Percentiles rank a stretch among this genome's conserved stretches.
Evolutionary conservation across 208 protist genomes (phyloP).

Genomic region (Wallacemonas rigidus): DNA sequence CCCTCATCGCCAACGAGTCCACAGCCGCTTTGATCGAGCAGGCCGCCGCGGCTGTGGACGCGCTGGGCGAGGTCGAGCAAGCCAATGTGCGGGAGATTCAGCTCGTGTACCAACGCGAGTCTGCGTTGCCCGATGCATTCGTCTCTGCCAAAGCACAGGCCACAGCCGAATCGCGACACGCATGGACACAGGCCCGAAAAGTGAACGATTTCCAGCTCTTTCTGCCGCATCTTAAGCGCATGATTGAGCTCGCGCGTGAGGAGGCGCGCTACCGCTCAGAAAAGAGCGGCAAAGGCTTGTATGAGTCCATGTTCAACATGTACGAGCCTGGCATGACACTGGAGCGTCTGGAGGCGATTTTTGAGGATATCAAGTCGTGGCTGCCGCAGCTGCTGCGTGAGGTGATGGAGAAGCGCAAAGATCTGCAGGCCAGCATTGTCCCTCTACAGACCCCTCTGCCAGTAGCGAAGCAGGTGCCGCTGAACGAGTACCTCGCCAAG

Average conservation of each 20-base stretch:
- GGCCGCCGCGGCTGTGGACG: conserved; percentile 10
- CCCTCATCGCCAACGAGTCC: conserved; percentile 28
- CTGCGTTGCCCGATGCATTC: conserved; percentile 30
- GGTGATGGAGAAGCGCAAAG: conserved; percentile 37
- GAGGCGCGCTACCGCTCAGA: conserved; percentile 31
- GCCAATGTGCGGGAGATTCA: conserved; percentile 51
- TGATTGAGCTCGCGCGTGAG: conserved; percentile 39
- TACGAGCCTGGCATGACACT: conserved; percentile 65
- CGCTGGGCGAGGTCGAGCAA: conserved; percentile 31
- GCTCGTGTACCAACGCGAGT: conserved; percentile 22
- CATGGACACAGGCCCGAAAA: conserved; percentile 38
- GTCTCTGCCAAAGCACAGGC: conserved; percentile 29
- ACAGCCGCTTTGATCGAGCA: conserved; percentile 24
- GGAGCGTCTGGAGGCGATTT: conserved; percentile 39
- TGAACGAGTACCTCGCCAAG: conserved; percentile 30
- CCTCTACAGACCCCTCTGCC: conserved; percentile 34
- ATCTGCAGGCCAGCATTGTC: conserved; percentile 11
- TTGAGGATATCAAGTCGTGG: conserved; percentile 50
- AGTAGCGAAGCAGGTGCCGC: conserved; percentile 31
- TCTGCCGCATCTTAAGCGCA: conserved; percentile 39
- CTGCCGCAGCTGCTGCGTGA: conserved; percentile 45
- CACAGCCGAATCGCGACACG: conserved; percentile 29
- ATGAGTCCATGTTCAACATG: conserved; percentile 50
- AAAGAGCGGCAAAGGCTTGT: conserved; percentile 25
- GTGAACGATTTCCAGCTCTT: conserved; percentile 45